Evolutionary conservation across 805 yeast genomes (phyloP).

Genomic region (Tetrapisispora taiwanensis): DNA sequence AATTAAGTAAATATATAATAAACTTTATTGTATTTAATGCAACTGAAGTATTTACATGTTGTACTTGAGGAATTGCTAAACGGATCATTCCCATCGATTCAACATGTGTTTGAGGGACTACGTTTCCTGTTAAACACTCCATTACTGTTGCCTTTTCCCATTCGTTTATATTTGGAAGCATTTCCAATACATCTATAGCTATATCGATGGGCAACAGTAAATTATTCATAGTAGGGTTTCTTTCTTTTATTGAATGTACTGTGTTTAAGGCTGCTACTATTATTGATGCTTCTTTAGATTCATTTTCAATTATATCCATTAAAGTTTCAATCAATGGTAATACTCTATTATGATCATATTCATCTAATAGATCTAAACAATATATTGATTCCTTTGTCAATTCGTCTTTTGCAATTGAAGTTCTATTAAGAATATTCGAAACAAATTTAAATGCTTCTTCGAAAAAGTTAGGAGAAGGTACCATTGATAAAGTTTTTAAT

Average conservation of each 20-base stretch:
- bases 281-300: slow-evolving; percentile 44
- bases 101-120: slow-evolving; percentile 56
- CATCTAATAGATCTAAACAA: slow-evolving; percentile 58
- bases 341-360: slow-evolving; percentile 40
- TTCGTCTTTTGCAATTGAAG: slow-evolving; percentile 32
- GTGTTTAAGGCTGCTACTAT: slow-evolving; percentile 67
- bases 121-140: slow-evolving; percentile 48
- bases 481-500: slow-evolving; percentile 50
- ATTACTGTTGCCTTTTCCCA: slow-evolving; percentile 70
- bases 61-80: slow-evolving; percentile 55
- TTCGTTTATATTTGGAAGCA: slow-evolving; percentile 35
- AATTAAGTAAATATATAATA: slow-evolving; percentile 63
- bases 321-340: slow-evolving; percentile 34
- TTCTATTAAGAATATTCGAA: slow-evolving; percentile 33
- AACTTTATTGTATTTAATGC: slow-evolving; percentile 68
- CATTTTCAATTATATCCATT: slow-evolving; percentile 28
- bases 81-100: slow-evolving; percentile 64
- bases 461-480: slow-evolving; percentile 44
- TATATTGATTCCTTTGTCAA: slow-evolving; percentile 63
- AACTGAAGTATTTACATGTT: slow-evolving; percentile 72
- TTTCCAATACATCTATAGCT: slow-evolving; percentile 29
- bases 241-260: slow-evolving; percentile 53
- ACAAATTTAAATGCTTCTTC: slow-evolving; percentile 36
- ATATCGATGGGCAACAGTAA: slow-evolving; percentile 34
- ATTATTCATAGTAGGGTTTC: slow-evolving; percentile 17